Percentiles rank a stretch among this genome's conserved stretches.
Conservation (phyloP, 2,329 filamentous ascomycete genomes). For the Alternaria sp. region DNA sequence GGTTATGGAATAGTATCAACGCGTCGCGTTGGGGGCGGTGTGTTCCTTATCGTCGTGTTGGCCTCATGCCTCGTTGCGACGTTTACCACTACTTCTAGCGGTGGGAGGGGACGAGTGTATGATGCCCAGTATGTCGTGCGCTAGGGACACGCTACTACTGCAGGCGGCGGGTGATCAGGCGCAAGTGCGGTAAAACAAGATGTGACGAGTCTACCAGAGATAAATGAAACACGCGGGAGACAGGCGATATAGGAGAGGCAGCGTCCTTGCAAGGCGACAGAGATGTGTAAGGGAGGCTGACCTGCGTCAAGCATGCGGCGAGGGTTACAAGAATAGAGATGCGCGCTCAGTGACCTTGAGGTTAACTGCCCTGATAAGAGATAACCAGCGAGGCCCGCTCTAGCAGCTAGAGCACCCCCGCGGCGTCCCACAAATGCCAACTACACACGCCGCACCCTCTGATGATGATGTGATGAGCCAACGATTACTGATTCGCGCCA, state of each 20-base stretch:
- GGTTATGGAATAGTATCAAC: not conserved
- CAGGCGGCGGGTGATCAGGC: conserved; percentile 26
- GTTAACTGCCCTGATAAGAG: not conserved
- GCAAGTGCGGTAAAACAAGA: conserved; percentile 19
- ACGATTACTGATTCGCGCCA: conserved; percentile 6
- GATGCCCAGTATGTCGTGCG: conserved; percentile 28
- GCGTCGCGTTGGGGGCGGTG: conserved; percentile 12
- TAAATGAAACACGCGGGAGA: not conserved
- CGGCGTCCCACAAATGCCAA: conserved; percentile 8
- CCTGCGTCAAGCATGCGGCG: not conserved
- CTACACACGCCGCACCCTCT: conserved; percentile 12
- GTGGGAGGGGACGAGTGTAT: conserved; percentile 25
- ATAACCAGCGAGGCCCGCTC: conserved; percentile 1
- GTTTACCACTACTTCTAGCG: conserved; percentile 17
- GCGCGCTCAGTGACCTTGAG: not conserved
- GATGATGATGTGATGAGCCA: conserved; percentile 24
- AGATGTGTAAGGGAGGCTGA: not conserved
- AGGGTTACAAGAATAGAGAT: not conserved
- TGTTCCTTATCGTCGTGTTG: conserved; percentile 17
- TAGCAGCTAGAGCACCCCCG: conserved; percentile 1
- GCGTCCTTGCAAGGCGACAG: not conserved
- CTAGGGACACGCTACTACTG: conserved; percentile 29
- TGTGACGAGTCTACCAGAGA: not conserved
- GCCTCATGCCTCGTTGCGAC: conserved; percentile 30
- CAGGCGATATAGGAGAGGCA: not conserved